Conservation (phyloP, 75 land plant genomes). For the Azolla pinnata region DNA sequence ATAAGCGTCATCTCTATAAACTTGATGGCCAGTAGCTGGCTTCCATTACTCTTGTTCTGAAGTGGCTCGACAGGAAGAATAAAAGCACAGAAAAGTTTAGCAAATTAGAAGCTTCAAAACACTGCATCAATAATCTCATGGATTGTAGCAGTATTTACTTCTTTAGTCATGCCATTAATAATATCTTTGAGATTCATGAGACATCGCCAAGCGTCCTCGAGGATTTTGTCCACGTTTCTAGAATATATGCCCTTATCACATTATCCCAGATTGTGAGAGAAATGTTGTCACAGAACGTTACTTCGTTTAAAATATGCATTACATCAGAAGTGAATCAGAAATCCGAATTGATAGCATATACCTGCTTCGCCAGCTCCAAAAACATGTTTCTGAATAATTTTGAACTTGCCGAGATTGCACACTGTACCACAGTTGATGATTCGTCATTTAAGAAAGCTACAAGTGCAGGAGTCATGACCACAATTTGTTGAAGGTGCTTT, state of each 20-base stretch:
- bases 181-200: slow-evolving; percentile 68
- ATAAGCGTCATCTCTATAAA: slow-evolving; percentile 69
- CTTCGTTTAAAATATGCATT: neutral
- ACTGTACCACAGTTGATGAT: slow-evolving; percentile 79
- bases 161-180: slow-evolving; percentile 59
- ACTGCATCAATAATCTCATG: neutral
- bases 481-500: slow-evolving; percentile 47
- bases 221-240: slow-evolving; percentile 46
- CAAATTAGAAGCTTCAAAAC: neutral
- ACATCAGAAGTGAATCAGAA: neutral
- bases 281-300: neutral
- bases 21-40: slow-evolving; percentile 59
- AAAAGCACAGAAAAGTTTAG: neutral
- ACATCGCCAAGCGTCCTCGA: slow-evolving; percentile 62
- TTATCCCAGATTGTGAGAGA: neutral
- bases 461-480: slow-evolving; percentile 60
- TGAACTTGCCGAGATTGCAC: slow-evolving; percentile 58
- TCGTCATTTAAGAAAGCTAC: slow-evolving; percentile 48
- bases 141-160: slow-evolving; percentile 38
- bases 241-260: slow-evolving; percentile 57
- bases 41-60: slow-evolving; percentile 74
- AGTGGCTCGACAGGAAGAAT: neutral
- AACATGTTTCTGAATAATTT: slow-evolving; percentile 56
- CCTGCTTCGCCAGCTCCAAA: slow-evolving; percentile 69
- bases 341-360: slow-evolving; percentile 8